These are phyloP conservation scores for Ceratocystis papillata DNA, from an alignment of 2,329 filamentous ascomycete species.

Conservation along the genomic window DNA sequence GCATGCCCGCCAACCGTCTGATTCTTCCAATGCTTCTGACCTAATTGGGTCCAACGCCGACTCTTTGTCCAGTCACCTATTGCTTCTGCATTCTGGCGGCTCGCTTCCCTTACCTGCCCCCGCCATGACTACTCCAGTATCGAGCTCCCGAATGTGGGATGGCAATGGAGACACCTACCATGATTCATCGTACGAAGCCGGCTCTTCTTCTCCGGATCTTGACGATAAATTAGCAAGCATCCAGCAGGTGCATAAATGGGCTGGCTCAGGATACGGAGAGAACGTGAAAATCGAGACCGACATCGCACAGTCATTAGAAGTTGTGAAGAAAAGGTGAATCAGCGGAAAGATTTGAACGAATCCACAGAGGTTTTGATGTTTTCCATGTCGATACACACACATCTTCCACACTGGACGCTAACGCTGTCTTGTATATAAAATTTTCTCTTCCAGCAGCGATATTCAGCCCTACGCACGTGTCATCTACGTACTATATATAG, in stretches of 20 bases:
- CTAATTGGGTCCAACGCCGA: neutral
- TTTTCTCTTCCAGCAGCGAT: no score
- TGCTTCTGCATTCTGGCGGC: neutral
- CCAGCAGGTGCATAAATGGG: neutral
- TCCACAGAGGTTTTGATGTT: neutral
- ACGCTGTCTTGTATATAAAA: no score
- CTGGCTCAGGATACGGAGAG: neutral
- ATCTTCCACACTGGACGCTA: no score
- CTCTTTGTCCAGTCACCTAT: neutral
- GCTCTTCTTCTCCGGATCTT: neutral
- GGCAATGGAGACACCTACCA: neutral
- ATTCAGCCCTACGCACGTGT: no score
- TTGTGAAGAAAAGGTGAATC: slow-evolving; percentile 3
- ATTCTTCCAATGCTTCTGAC: slow-evolving; percentile 1
- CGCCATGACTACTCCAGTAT: neutral
- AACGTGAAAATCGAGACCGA: slow-evolving; percentile 8
- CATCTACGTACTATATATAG: neutral
- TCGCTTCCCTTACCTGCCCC: neutral
- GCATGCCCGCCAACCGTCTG: slow-evolving; percentile 6
- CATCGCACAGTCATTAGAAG: slow-evolving; percentile 10
- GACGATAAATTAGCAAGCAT: neutral
- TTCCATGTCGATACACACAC: neutral
- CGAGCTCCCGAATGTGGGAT: neutral
- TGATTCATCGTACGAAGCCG: neutral
- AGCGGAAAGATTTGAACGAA: neutral